These are phyloP conservation scores for Hymenoscyphus albidus DNA, from an alignment of 2,329 filamentous ascomycete genomes.

Conservation along the genomic window DNA sequence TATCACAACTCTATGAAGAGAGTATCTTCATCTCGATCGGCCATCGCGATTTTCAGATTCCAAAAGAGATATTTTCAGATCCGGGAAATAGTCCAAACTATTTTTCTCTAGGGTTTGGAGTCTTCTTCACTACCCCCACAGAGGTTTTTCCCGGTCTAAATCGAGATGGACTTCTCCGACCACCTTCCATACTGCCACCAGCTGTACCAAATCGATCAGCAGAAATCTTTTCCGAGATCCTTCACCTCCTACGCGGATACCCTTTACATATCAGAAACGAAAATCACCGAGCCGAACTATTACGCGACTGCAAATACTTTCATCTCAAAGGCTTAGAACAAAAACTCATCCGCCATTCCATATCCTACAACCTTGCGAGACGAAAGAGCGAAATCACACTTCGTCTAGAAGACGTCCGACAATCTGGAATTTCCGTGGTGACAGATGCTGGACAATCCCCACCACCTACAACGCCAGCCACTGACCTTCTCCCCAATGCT, in stretches of 20 bases:
- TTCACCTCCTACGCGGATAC: conserved; percentile 81
- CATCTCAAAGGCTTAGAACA: conserved; percentile 91
- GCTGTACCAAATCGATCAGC: conserved; percentile 75
- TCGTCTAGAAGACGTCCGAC: conserved; percentile 80
- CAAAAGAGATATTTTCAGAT: conserved; percentile 77
- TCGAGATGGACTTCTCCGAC: conserved; percentile 72
- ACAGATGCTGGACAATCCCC: conserved; percentile 40
- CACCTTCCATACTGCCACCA: conserved; percentile 81
- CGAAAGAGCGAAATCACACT: conserved; percentile 71
- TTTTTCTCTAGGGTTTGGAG: conserved; percentile 84
- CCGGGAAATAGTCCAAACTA: conserved; percentile 94
- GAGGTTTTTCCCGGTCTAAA: conserved; percentile 85
- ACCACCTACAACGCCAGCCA: conserved; percentile 28
- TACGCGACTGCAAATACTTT: conserved; percentile 88
- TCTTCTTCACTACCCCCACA: conserved; percentile 76
- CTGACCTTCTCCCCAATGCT: not conserved
- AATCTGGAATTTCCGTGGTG: conserved; percentile 71
- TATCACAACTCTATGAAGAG: conserved; percentile 86
- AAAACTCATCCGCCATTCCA: conserved; percentile 71
- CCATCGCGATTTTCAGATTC: conserved; percentile 81
- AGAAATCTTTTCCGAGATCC: conserved; percentile 77
- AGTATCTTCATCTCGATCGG: conserved; percentile 92
- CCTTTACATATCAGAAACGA: conserved; percentile 72
- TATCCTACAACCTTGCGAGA: conserved; percentile 69
- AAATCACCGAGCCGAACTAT: conserved; percentile 69